Evolutionary conservation across 2,329 filamentous ascomycete genomes (phyloP).

Genomic region (Dendryphion nanum): DNA sequence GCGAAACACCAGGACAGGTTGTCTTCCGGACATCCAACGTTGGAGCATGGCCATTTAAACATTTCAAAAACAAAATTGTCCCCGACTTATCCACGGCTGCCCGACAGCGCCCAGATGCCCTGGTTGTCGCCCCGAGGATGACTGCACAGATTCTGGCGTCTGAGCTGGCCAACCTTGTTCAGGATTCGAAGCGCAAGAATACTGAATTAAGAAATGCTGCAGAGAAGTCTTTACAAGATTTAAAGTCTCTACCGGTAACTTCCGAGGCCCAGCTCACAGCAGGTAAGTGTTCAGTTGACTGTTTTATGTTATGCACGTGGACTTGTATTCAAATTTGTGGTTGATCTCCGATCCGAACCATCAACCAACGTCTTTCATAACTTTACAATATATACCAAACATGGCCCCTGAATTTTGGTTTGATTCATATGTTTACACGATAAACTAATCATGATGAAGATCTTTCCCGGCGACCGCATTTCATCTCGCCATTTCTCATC

Average conservation of each 20-base stretch:
- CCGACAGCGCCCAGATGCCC: constrained; percentile 18
- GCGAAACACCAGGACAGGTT: constrained; percentile 2
- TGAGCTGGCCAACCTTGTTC: constrained; percentile 86
- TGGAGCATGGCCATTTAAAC: background rate
- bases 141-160: constrained; percentile 85
- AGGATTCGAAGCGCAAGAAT: constrained; percentile 95
- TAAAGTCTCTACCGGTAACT: constrained; percentile 71
- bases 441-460: constrained; percentile 56
- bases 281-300: too few species aligned
- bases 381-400: too few species aligned
- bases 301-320: too few species aligned
- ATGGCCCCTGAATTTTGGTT: too few species aligned
- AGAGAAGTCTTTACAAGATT: constrained; percentile 87
- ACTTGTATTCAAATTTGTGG: too few species aligned
- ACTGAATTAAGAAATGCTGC: constrained; percentile 86
- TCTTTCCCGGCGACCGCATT: constrained; percentile 75
- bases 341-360: too few species aligned
- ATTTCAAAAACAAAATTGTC: background rate
- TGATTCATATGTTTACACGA: constrained; percentile 7
- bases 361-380: too few species aligned
- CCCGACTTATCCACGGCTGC: background rate
- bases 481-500: constrained; percentile 90
- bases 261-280: constrained; percentile 75
- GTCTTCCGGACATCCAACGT: constrained; percentile 3
- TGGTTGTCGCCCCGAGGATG: constrained; percentile 57